Conservation (phyloP, 768 basidiomycete genomes). For the Agaricus blazei region DNA sequence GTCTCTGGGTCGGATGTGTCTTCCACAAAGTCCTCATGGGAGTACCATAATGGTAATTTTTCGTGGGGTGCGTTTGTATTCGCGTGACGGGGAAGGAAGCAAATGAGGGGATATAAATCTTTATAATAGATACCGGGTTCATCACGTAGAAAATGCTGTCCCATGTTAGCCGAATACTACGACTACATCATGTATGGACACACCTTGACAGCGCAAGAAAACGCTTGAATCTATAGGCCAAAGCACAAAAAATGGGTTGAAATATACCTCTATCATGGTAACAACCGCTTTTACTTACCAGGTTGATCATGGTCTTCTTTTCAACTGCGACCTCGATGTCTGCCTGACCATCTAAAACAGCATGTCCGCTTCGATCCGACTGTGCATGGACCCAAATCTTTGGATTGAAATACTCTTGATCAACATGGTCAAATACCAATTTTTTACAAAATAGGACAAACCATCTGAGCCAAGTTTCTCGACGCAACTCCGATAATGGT, state of each 20-base stretch:
- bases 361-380: conserved; percentile 32
- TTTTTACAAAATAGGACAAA: conserved; percentile 23
- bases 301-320: conserved; percentile 71
- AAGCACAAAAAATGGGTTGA: not conserved
- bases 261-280: not conserved
- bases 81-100: conserved; percentile 59
- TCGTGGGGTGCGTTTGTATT: conserved; percentile 28
- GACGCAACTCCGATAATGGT: conserved; percentile 52
- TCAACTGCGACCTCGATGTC: conserved; percentile 50
- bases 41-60: conserved; percentile 54
- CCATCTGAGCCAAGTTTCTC: conserved; percentile 54
- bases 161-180: not conserved
- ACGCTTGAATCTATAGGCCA: conserved; percentile 53
- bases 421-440: not conserved
- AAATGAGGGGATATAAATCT: conserved; percentile 67
- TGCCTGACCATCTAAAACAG: conserved; percentile 20
- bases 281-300: conserved; percentile 31
- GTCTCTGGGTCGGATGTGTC: conserved; percentile 1
- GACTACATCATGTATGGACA: not conserved
- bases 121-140: conserved; percentile 70
- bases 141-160: conserved; percentile 59
- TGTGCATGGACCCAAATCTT: conserved; percentile 58
- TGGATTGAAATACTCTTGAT: not conserved
- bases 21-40: conserved; percentile 20
- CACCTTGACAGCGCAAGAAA: conserved; percentile 63